These are phyloP conservation scores for Fistulinella prunicolor DNA, from an alignment of 768 basidiomycete genomes.

Conservation along the genomic window DNA sequence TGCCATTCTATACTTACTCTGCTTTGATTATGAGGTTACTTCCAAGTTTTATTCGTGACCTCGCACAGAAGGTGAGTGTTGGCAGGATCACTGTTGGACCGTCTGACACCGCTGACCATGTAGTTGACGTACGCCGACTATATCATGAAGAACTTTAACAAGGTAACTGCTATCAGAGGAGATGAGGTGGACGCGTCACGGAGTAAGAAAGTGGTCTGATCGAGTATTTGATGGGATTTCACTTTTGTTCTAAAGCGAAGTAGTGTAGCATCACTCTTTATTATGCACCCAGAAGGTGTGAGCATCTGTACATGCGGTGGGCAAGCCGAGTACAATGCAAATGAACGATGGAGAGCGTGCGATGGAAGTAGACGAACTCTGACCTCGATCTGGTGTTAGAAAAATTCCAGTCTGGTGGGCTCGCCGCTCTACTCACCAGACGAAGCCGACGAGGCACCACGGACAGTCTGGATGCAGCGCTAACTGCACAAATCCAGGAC, in stretches of 20 bases:
- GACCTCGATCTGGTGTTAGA: no score
- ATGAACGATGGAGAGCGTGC: no score
- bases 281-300: no score
- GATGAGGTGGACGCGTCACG: conserved; percentile 43
- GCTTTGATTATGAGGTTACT: conserved; percentile 52
- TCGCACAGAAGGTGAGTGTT: conserved; percentile 65
- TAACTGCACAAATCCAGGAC: no score
- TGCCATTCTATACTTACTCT: conserved; percentile 73
- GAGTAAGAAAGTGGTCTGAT: conserved; percentile 14
- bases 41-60: conserved; percentile 73
- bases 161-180: conserved; percentile 55
- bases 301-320: no score
- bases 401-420: no score
- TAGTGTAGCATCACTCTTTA: no score
- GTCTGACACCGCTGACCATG: conserved; percentile 9
- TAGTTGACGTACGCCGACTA: conserved; percentile 70
- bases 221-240: background rate
- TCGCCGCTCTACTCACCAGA: no score
- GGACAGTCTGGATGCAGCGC: no score
- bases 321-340: no score
- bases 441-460: no score
- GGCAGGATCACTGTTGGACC: background rate
- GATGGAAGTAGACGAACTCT: no score
- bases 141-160: conserved; percentile 66
- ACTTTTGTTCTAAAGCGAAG: background rate